Conservation (phyloP, 164 flowering plant species). For the Annona cherimola region DNA sequence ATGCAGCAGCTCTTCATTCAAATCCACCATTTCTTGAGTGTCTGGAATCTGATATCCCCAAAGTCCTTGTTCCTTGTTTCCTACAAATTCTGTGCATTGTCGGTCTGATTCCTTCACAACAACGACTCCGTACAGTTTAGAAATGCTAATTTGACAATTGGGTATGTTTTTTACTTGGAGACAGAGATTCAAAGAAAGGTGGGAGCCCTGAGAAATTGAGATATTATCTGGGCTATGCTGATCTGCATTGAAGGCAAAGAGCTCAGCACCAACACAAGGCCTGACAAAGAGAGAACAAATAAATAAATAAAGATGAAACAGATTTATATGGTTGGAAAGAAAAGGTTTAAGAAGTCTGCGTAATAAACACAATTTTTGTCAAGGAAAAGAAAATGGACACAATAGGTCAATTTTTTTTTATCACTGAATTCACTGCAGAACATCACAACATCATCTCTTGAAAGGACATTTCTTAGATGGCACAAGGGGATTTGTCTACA, state of each 20-base stretch:
- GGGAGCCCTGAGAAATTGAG: slow-evolving; percentile 41
- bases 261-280: slow-evolving; percentile 59
- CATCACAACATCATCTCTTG: not conserved
- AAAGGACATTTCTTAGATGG: not conserved
- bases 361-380: not conserved
- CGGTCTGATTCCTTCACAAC: slow-evolving; percentile 27
- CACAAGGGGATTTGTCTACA: too few species aligned
- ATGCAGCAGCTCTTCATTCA: slow-evolving; percentile 43
- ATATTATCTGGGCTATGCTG: slow-evolving; percentile 21
- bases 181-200: slow-evolving; percentile 59
- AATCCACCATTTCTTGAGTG: slow-evolving; percentile 33
- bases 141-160: slow-evolving; percentile 12
- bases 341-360: not conserved
- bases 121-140: slow-evolving; percentile 59
- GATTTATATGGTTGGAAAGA: not conserved
- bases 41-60: slow-evolving; percentile 22
- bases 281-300: slow-evolving; percentile 26
- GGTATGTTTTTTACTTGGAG: slow-evolving; percentile 54
- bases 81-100: slow-evolving; percentile 11
- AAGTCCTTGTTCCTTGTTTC: slow-evolving; percentile 12
- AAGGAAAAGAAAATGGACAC: not conserved
- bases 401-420: not conserved
- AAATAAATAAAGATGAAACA: not conserved
- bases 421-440: not conserved
- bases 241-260: slow-evolving; percentile 39